Percentiles rank a stretch among this genome's conserved stretches.
Conservation (phyloP, 2,329 filamentous ascomycete genomes). For the Penicillium sp. region DNA sequence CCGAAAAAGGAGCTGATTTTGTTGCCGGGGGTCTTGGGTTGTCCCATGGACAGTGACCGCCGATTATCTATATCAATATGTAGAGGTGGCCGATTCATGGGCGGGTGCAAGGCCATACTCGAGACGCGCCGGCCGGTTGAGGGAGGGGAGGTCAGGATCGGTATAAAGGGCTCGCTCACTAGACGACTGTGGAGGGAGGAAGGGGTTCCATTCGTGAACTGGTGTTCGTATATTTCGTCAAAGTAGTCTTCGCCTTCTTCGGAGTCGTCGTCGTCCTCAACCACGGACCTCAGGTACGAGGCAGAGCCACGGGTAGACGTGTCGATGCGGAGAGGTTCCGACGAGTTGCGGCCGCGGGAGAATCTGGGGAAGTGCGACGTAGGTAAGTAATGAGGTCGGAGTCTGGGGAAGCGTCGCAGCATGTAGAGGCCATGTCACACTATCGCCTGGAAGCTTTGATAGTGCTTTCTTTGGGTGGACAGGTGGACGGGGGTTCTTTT, state of each 20-base stretch:
- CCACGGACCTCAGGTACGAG: conserved; percentile 21
- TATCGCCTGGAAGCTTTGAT: background rate
- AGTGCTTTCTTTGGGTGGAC: background rate
- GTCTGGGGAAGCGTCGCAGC: conserved; percentile 16
- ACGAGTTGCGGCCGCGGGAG: conserved; percentile 39
- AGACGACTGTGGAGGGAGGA: conserved; percentile 42
- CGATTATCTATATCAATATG: conserved; percentile 44
- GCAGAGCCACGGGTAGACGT: conserved; percentile 32
- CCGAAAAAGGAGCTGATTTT: conserved; percentile 68
- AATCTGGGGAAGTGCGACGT: conserved; percentile 34
- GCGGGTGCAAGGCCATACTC: conserved; percentile 48
- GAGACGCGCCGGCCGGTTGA: conserved; percentile 47
- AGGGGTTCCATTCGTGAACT: conserved; percentile 40
- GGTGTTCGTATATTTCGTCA: conserved; percentile 27
- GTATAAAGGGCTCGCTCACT: conserved; percentile 50
- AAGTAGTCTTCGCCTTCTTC: conserved; percentile 26
- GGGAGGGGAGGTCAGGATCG: conserved; percentile 71
- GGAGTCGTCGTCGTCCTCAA: conserved; percentile 30
- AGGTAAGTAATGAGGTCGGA: conserved; percentile 26
- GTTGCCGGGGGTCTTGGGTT: conserved; percentile 54
- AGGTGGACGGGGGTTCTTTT: background rate
- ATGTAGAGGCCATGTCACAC: conserved; percentile 23
- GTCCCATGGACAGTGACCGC: conserved; percentile 34
- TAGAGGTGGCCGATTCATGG: conserved; percentile 43
- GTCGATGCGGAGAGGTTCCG: conserved; percentile 35